Conservation (phyloP, 306 rosid species). For the Canavalia ensiformis region DNA sequence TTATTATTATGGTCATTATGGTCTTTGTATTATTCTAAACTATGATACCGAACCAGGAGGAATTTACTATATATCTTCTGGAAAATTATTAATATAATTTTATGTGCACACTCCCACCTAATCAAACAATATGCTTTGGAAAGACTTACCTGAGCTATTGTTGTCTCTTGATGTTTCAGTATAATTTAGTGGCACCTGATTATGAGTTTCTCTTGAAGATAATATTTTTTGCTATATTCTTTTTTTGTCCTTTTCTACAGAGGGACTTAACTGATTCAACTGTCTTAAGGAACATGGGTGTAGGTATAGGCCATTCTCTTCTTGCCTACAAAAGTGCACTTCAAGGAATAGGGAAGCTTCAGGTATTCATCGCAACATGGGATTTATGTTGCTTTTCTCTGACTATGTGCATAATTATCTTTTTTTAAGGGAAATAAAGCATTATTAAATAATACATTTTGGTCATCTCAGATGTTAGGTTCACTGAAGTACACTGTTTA, state of each 20-base stretch:
- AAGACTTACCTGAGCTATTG: neutral
- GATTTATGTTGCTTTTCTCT: neutral
- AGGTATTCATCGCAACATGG: slow-evolving; percentile 60
- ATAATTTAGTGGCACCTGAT: slow-evolving; percentile 23
- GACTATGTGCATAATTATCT: slow-evolving; percentile 12
- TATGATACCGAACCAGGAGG: neutral
- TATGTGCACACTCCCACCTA: neutral
- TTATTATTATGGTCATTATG: slow-evolving; percentile 1
- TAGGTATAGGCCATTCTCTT: slow-evolving; percentile 88
- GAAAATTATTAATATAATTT: neutral
- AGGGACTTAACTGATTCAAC: slow-evolving; percentile 97
- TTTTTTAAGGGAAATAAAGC: neutral
- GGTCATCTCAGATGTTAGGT: slow-evolving; percentile 29
- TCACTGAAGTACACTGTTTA: neutral
- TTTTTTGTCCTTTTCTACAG: slow-evolving; percentile 44
- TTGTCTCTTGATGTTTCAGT: slow-evolving; percentile 4
- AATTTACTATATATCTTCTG: slow-evolving; percentile 18
- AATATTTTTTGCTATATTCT: neutral
- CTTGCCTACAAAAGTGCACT: slow-evolving; percentile 90
- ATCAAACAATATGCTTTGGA: neutral
- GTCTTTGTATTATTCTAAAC: slow-evolving; percentile 29
- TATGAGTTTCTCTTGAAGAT: slow-evolving; percentile 29
- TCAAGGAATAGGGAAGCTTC: slow-evolving; percentile 86
- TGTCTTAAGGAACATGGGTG: slow-evolving; percentile 90
- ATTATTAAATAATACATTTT: neutral